Percentiles rank a stretch among this genome's conserved stretches.
Conservation (phyloP, 192 early-diverging fungal species). For the Physocladia obscura region DNA sequence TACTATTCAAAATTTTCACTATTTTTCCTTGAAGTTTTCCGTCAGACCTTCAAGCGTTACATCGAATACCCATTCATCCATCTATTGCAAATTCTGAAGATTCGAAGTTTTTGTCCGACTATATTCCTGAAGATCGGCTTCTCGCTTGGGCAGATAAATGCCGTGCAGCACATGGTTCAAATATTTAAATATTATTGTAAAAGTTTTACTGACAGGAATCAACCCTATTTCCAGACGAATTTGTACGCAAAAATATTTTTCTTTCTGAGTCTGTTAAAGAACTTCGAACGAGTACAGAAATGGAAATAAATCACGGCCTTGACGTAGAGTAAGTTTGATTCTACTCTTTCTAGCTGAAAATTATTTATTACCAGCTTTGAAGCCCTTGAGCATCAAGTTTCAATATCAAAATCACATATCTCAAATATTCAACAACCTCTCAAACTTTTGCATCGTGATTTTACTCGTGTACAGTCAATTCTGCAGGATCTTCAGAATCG, state of each 20-base stretch:
- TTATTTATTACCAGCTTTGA: conserved; percentile 20
- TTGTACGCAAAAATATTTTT: conserved; percentile 29
- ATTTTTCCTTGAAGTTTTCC: conserved; percentile 33
- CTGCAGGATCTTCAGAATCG: conserved; percentile 26
- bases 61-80: conserved; percentile 44
- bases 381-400: conserved; percentile 8
- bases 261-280: conserved; percentile 28
- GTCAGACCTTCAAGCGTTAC: conserved; percentile 42
- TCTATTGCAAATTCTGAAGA: conserved; percentile 27
- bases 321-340: conserved; percentile 33
- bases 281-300: conserved; percentile 34
- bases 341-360: background rate
- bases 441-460: conserved; percentile 21
- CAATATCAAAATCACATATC: conserved; percentile 13
- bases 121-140: conserved; percentile 44
- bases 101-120: conserved; percentile 36
- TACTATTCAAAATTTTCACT: background rate
- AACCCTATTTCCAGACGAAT: conserved; percentile 24
- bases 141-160: conserved; percentile 47
- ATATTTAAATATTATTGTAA: background rate
- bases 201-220: too few relatives aligned
- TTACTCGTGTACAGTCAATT: conserved; percentile 31
- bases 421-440: background rate
- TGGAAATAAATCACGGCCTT: conserved; percentile 19
- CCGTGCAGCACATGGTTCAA: conserved; percentile 39